These are phyloP conservation scores for Eutrema yunnanense DNA, from an alignment of 345 rosid species.

Conservation along the genomic window DNA sequence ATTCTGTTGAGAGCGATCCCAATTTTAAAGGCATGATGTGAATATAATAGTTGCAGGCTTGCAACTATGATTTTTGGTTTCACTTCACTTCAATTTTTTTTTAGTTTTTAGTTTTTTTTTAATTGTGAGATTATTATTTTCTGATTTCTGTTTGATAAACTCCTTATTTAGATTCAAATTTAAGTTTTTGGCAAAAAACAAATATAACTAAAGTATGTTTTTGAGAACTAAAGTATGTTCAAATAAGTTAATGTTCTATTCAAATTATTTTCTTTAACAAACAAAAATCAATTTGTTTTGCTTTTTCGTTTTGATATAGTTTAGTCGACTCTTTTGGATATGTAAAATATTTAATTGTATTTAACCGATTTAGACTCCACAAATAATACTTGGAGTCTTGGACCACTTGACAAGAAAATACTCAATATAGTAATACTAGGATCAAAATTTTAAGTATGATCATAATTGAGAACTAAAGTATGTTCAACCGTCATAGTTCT, in stretches of 20 bases:
- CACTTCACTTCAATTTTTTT: not conserved
- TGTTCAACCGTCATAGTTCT: too few relatives aligned
- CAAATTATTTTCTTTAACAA: not conserved
- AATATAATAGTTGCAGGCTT: not conserved
- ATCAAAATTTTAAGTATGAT: not conserved
- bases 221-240: not conserved
- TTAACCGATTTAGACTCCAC: not conserved
- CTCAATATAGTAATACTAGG: not conserved
- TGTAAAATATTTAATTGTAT: not conserved
- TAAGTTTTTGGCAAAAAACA: not conserved
- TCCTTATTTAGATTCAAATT: not conserved
- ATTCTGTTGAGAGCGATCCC: not conserved
- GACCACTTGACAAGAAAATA: not conserved
- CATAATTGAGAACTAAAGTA: too few relatives aligned
- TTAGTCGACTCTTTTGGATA: not conserved
- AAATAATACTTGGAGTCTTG: not conserved
- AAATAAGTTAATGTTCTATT: not conserved
- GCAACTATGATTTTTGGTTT: not conserved
- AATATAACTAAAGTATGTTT: not conserved
- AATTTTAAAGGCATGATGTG: not conserved
- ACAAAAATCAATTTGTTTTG: not conserved
- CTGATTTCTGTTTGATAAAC: not conserved
- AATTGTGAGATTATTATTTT: not conserved
- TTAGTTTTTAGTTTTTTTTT: not conserved
- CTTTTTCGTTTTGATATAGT: not conserved